phyloP scores from a whole-genome alignment of 371 early-diverging fungal genomes.

The Mortierella sp. region DNA sequence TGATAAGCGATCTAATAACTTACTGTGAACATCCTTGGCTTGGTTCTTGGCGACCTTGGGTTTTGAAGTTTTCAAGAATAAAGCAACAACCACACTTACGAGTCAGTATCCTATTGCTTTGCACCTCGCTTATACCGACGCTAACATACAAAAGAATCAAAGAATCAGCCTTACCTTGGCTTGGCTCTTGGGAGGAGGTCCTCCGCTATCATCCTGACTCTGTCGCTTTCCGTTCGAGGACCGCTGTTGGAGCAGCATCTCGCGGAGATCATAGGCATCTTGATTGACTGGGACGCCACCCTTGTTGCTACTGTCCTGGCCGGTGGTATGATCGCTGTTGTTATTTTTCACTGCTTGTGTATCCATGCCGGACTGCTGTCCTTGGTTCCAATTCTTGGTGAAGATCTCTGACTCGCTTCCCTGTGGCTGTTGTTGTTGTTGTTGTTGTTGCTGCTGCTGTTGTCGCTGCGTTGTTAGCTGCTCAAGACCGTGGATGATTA shows the following conservation, averaged over 20 bases:
- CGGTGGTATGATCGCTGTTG: neutral
- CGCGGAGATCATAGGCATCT: constrained; percentile 32
- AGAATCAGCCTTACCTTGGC: constrained; percentile 24
- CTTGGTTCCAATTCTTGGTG: constrained; percentile 17
- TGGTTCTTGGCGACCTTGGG: neutral
- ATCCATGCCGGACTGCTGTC: neutral
- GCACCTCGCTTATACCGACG: neutral
- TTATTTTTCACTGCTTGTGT: neutral
- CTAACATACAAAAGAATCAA: neutral
- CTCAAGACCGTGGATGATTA: constrained; percentile 20
- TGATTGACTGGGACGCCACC: neutral
- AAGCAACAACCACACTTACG: too few relatives aligned
- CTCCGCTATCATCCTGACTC: constrained; percentile 10
- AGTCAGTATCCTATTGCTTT: neutral
- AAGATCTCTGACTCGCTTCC: neutral
- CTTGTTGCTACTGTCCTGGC: neutral
- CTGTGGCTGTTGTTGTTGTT: neutral
- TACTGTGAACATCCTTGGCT: neutral
- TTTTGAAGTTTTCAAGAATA: neutral
- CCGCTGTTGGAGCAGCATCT: constrained; percentile 22
- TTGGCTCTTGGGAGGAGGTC: neutral
- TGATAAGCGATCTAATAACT: neutral
- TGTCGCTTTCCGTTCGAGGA: neutral
- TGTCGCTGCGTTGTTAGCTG: neutral
- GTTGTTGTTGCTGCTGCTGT: neutral